Base-by-base conservation (phyloP, 139 green algal genomes). In the Chlamydomonas schloesseri region DNA sequence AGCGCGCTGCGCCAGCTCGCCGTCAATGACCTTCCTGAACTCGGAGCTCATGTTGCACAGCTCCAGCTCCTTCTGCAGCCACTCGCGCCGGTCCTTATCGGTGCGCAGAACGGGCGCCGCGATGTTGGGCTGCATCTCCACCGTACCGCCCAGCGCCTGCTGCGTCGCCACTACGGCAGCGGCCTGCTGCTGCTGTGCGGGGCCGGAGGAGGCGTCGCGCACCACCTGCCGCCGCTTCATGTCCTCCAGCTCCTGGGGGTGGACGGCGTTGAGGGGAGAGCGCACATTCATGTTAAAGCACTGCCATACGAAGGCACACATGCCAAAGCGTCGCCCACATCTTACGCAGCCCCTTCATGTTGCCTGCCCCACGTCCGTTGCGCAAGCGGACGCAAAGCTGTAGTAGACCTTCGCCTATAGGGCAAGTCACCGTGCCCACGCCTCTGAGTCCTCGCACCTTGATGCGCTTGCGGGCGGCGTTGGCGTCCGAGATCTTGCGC, bases 401-500 rank as follows among this genome's bases (percentile, higher is more conserved):
- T n/a, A n/a, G n/a, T n/a, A n/a, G n/a, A n/a, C n/a, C n/a, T n/a
- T n/a, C n/a, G n/a, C n/a, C n/a, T n/a, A n/a, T n/a, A n/a, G n/a
- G n/a, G n/a, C n/a, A n/a, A n/a, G n/a, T n/a, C n/a, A n/a, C n/a
- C n/a, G n/a, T n/a, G n/a, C n/a, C n/a, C n/a, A n/a, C n/a, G n/a
- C n/a, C n/a, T n/a, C n/a, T n/a, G n/a, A n/a, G n/a, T n/a, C n/a
- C n/a, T n/a, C 73, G 0, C 34, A 86, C 83, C 55, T 88, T 86
- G 33, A 95, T 77, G 68, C 94, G 91, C 86, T 94, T 95, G 37
- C 92, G 91, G 0, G 96, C 95, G 11, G 93, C 94, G 47, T 95
- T 97, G 15, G 95, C 96, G 71, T 99, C 97, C 79, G 98, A 92
- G 47, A 95, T 98, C 94, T 99, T 99, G 67, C 97, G 93, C 71